Evolutionary conservation across 208 protist species (phyloP).

Genomic region (Angomonas ambiguus): DNA sequence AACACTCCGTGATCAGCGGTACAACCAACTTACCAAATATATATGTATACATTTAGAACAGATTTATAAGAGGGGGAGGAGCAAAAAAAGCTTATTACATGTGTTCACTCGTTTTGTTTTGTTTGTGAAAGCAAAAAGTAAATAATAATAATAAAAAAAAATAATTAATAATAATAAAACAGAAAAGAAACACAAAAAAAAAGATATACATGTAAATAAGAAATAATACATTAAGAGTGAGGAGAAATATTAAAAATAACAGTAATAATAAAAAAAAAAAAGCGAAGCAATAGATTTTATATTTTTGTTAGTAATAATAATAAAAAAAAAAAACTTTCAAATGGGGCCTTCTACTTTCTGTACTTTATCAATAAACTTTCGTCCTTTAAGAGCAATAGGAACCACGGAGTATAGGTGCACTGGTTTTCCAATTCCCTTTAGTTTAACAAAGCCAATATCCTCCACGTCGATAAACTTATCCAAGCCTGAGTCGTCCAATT

Average conservation of each 20-base stretch:
- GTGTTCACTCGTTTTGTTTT: not conserved
- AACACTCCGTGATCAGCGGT: too few relatives aligned
- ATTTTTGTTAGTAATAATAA: slow-evolving; percentile 5
- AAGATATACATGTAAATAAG: not conserved
- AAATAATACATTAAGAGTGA: slow-evolving; percentile 5
- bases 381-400: slow-evolving; percentile 40
- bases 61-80: too few relatives aligned
- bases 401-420: slow-evolving; percentile 64
- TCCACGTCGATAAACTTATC: slow-evolving; percentile 55
- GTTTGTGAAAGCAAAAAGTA: not conserved
- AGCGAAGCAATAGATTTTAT: not conserved
- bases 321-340: slow-evolving; percentile 5
- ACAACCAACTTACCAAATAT: too few relatives aligned
- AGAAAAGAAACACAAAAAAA: slow-evolving; percentile 5
- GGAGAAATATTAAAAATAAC: slow-evolving; percentile 10
- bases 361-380: slow-evolving; percentile 46
- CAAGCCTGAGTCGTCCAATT: slow-evolving; percentile 30
- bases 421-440: slow-evolving; percentile 50
- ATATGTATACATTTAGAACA: too few relatives aligned
- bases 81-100: not conserved
- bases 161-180: not conserved
- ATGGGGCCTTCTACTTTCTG: not conserved
- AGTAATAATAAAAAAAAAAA: slow-evolving; percentile 8
- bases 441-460: slow-evolving; percentile 33
- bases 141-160: slow-evolving; percentile 8